A percentile compares a stretch with the other conserved stretches of the same genome.
Conservation (phyloP, 306 rosid genomes). For the Casuarina cunninghamiana region DNA sequence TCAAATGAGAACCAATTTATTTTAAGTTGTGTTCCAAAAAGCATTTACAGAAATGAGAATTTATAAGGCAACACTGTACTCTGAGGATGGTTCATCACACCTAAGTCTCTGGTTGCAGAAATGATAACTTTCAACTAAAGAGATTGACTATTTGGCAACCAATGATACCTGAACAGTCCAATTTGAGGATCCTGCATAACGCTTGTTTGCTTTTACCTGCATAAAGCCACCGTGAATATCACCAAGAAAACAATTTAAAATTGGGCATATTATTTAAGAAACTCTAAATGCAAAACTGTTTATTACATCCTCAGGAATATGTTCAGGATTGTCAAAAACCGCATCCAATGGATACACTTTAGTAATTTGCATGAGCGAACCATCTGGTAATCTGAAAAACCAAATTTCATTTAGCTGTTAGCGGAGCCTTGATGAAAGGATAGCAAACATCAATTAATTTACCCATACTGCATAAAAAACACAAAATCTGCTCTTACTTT, state of each 20-base stretch:
- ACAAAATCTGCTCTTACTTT: slow-evolving; percentile 34
- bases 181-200: slow-evolving; percentile 80
- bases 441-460: background rate
- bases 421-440: background rate
- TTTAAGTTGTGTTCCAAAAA: background rate
- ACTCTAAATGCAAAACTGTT: background rate
- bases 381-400: slow-evolving; percentile 76
- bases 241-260: background rate
- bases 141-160: background rate
- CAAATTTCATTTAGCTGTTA: slow-evolving; percentile 19
- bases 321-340: slow-evolving; percentile 77
- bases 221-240: background rate
- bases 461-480: background rate
- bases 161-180: slow-evolving; percentile 88
- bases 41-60: background rate
- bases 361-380: slow-evolving; percentile 86
- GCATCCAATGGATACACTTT: slow-evolving; percentile 95
- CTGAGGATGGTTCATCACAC: background rate
- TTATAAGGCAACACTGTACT: background rate
- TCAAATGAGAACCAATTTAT: background rate
- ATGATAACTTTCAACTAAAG: background rate
- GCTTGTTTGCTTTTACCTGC: slow-evolving; percentile 81
- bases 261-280: slow-evolving; percentile 5
- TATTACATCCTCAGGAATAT: slow-evolving; percentile 92
- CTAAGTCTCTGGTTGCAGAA: background rate